A percentile compares a stretch with the other conserved stretches of the same genome.
These are phyloP conservation scores for Ilyonectria sp. DNA, from an alignment of 2,329 filamentous ascomycete species.

Conservation along the genomic window DNA sequence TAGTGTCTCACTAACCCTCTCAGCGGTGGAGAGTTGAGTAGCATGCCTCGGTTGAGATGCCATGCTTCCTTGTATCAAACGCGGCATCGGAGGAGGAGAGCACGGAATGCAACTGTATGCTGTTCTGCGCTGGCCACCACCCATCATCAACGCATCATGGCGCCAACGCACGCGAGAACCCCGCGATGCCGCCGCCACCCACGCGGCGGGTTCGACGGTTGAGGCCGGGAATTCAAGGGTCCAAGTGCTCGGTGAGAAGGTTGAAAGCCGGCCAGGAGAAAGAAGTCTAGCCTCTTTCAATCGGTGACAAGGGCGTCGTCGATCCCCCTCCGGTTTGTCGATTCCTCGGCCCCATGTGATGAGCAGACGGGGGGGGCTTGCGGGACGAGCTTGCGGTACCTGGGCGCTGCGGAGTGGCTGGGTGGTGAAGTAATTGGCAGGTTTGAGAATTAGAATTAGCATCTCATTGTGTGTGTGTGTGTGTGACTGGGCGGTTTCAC, in stretches of 20 bases:
- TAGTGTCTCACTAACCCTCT: no score
- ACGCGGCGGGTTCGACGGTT: background rate
- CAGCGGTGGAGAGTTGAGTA: background rate
- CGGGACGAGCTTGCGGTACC: background rate
- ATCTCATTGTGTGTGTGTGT: no score
- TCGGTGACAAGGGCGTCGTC: background rate
- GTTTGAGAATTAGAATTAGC: no score
- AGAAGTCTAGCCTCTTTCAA: background rate
- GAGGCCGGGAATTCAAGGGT: background rate
- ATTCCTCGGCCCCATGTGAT: conserved; percentile 20
- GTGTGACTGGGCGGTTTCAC: no score
- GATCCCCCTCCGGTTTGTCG: background rate
- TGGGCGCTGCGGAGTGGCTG: no score
- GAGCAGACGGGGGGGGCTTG: background rate
- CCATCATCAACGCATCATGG: background rate
- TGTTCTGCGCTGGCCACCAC: background rate
- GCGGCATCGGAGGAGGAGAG: background rate
- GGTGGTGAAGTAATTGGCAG: no score
- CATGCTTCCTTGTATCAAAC: background rate
- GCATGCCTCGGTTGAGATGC: background rate
- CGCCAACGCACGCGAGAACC: background rate
- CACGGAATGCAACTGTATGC: background rate
- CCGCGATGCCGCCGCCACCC: background rate
- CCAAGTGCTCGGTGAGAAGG: background rate
- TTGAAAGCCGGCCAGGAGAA: background rate